Evolutionary conservation across 1,139 yeast species (phyloP).

Genomic region (Saccharomyces hybrid): DNA sequence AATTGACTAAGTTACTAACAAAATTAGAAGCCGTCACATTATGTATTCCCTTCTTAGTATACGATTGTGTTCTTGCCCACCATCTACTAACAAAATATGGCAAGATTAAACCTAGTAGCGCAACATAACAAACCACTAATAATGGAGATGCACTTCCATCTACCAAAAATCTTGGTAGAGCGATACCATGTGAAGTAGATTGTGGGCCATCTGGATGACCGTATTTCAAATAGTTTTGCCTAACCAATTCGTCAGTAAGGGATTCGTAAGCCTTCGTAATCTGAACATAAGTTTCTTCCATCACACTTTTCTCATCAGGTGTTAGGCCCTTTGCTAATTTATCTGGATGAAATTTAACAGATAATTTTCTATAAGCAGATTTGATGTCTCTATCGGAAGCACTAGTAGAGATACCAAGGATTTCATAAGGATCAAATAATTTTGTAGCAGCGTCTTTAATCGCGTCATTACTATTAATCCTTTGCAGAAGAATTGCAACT

Average conservation of each 20-base stretch:
- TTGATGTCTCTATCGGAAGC: conserved; percentile 75
- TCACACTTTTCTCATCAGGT: conserved; percentile 45
- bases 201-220: conserved; percentile 99
- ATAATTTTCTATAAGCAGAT: conserved; percentile 74
- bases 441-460: neutral
- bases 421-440: conserved; percentile 80
- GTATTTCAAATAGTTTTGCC: conserved; percentile 72
- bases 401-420: conserved; percentile 63
- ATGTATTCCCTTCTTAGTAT: conserved; percentile 78
- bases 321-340: conserved; percentile 64
- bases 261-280: conserved; percentile 93
- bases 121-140: conserved; percentile 54
- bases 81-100: conserved; percentile 77
- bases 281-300: conserved; percentile 72
- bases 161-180: conserved; percentile 84
- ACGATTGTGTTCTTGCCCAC: conserved; percentile 82
- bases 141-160: conserved; percentile 73
- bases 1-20: conserved; percentile 55
- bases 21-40: conserved; percentile 73
- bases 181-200: conserved; percentile 91
- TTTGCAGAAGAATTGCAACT: conserved; percentile 44
- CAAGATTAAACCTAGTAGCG: conserved; percentile 66
- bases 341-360: conserved; percentile 90
- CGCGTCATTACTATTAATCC: conserved; percentile 37
- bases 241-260: conserved; percentile 80